phyloP scores from a whole-genome alignment of 495 filamentous ascomycete species.

The Coniosporium apollinis region DNA sequence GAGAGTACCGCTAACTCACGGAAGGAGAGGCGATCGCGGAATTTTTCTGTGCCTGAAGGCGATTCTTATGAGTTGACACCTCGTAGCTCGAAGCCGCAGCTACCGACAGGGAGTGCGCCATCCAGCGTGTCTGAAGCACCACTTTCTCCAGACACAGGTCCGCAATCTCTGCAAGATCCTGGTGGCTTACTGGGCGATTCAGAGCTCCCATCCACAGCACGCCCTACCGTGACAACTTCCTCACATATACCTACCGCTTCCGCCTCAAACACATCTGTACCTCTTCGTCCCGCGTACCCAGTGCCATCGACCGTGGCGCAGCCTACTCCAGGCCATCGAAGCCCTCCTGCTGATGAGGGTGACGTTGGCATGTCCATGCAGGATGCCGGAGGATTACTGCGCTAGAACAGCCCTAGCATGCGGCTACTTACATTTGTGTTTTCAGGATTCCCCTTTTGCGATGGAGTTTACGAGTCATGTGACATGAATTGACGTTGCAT shows the following conservation, averaged over 20 bases:
- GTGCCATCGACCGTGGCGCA: not conserved
- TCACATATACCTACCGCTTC: too few species aligned
- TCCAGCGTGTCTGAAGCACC: constrained; percentile 10
- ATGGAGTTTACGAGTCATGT: too few species aligned
- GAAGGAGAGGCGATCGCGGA: not conserved
- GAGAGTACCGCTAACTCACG: constrained; percentile 3
- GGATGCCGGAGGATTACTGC: not conserved
- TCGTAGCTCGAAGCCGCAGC: constrained; percentile 1
- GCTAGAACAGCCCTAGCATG: too few species aligned
- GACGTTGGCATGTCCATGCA: not conserved
- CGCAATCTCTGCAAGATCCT: constrained; percentile 12
- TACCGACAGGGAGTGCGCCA: constrained; percentile 1
- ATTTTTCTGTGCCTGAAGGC: constrained; percentile 3
- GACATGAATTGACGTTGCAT: too few species aligned
- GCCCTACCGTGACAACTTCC: not conserved
- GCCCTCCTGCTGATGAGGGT: not conserved
- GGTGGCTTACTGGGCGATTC: constrained; percentile 6
- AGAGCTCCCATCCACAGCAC: not conserved
- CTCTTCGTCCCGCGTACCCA: not conserved
- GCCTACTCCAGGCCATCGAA: not conserved
- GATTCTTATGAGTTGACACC: constrained; percentile 9
- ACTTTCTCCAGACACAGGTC: constrained; percentile 8
- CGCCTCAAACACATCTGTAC: too few species aligned
- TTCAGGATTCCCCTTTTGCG: too few species aligned
- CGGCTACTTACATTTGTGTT: too few species aligned